A percentile compares a stretch with the other conserved stretches of the same genome.
phyloP scores from a whole-genome alignment of 108 stramenopile species.

The Chaetoceros muelleri region DNA sequence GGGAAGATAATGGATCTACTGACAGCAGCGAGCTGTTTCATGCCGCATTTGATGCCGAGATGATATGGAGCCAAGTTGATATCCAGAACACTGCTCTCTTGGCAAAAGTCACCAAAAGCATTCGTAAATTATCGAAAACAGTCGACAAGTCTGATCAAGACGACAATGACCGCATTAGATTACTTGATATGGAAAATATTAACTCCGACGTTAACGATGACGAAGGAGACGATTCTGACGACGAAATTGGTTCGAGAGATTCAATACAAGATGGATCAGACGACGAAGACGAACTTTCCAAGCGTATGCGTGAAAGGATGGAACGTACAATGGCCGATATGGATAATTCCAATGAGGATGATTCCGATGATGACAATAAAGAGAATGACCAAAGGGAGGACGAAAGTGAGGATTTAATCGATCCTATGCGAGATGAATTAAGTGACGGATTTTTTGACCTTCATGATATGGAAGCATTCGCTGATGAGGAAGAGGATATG shows the following conservation, averaged over 20 bases:
- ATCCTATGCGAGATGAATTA: conserved; percentile 65
- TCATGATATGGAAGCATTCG: conserved; percentile 92
- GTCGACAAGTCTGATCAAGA: conserved; percentile 12
- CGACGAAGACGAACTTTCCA: conserved; percentile 41
- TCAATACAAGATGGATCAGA: conserved; percentile 24
- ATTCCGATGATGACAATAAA: conserved; percentile 9
- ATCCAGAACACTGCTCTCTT: conserved; percentile 71
- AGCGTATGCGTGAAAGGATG: conserved; percentile 68
- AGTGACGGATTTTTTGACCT: conserved; percentile 91
- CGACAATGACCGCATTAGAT: conserved; percentile 13
- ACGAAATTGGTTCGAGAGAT: conserved; percentile 13
- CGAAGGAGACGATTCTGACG: conserved; percentile 22
- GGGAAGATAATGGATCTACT: conserved; percentile 4
- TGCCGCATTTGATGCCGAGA: conserved; percentile 49
- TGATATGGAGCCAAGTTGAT: conserved; percentile 88
- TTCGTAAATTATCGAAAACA: conserved; percentile 40
- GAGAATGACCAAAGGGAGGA: conserved; percentile 21
- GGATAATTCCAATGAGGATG: conserved; percentile 16
- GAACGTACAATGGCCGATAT: conserved; percentile 72
- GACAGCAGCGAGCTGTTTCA: background rate
- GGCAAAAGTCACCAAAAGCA: conserved; percentile 39
- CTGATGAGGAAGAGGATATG: conserved; percentile 87
- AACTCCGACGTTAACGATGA: conserved; percentile 6
- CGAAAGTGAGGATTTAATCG: conserved; percentile 23
- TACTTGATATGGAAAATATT: conserved; percentile 26